Evolutionary conservation across 805 yeast genomes (phyloP), one percentile per base, ranked within the genome.

Genomic region (Ogataea paradorogensis): DNA sequence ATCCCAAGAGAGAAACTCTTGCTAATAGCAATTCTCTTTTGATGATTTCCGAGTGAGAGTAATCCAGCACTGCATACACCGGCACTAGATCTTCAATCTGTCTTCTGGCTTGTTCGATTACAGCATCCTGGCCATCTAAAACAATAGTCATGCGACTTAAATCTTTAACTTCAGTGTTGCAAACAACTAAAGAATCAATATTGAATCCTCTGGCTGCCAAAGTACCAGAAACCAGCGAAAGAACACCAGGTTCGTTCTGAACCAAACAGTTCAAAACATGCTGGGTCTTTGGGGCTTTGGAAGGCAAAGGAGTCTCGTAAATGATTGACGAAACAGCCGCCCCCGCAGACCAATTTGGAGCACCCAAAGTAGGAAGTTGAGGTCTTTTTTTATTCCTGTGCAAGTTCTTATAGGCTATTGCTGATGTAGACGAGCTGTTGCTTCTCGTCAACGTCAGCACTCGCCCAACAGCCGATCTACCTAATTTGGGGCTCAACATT

Each of bases 141-240:
- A 88, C 96, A 54, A 93, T 87, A 7, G 99, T 93, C 99, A 93
- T 93, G 63, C 99, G 78, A 22, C 96, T 86, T 52, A 93, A 74
- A 61, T 93, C 97, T 65, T 83, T 80, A 44, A 93, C 97, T 63
- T 91, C 98, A 27, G 99, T 93, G 70, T 82, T 86, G 63, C 96
- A 91, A 33, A 93, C 99, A 43, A 93, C 96, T 49, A 93, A 74
- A 9, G 98, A 91, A 65, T 93, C 99, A 58, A 93, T 93, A 70
- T 93, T 93, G 79, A 93, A 93, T 13, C 99, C 99, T 64, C 99
- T 78, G 27, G 97, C 98, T 27, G 99, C 99, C 52, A 93, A 74
- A 38, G 95, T 89, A 40, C 97, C 96, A 6, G 97, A 84, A 30
- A 93, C 86, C 40, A 91, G 78, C 25, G 95, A 83, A 55, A 93